Base-by-base conservation (phyloP, 1,284 basidiomycete species). In the Cryptococcus neoformans region DNA sequence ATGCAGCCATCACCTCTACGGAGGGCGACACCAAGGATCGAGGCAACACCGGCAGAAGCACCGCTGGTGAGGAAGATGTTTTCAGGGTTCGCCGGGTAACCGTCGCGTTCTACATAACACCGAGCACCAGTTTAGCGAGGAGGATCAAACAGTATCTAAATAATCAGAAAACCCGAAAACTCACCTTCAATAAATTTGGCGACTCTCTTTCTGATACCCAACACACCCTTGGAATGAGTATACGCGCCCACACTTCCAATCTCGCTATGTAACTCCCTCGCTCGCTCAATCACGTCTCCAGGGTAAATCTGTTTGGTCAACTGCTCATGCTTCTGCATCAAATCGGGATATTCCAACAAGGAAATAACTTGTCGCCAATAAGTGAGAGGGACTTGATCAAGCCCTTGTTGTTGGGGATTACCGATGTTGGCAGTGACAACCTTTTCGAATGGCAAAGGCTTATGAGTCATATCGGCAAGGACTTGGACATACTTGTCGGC, bases 351-450 rank as follows among this genome's bases (percentile, higher is more conserved):
- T 72, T 99, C 95, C 74, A 90, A 89, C 60, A 99, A 79, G 2
- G 93, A 65, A 59, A 77, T 68, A 49, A 74, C 63, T 86, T 99
- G 95, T 60, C 95, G 83, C 69, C 87, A 85, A 78, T 92, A 99
- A 7, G 95, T 97, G 61, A 99, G 85, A 1, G 94, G 92, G 21
- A 87, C 85, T 77, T 99, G 96, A 75, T 97, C 87, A 46, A 99
- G 82, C 1, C 90, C 92, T 72, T 88, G 88, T 78, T 97, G 95
- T 79, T 99, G 95, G 0, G 95, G 95, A 75, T 99, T 99, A 8
- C 95, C 95, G 58, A 99, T 99, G 80, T 99, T 99, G 64, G 92
- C 92, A 28, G 87, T 90, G 73, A 98, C 92, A 76, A 99, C 83
- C 66, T 86, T 86, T 72, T 87, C 83, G 75, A 98, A 99, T 21